Base-by-base conservation (phyloP, 2,329 filamentous ascomycete genomes). In the Fusarium mexicanum region DNA sequence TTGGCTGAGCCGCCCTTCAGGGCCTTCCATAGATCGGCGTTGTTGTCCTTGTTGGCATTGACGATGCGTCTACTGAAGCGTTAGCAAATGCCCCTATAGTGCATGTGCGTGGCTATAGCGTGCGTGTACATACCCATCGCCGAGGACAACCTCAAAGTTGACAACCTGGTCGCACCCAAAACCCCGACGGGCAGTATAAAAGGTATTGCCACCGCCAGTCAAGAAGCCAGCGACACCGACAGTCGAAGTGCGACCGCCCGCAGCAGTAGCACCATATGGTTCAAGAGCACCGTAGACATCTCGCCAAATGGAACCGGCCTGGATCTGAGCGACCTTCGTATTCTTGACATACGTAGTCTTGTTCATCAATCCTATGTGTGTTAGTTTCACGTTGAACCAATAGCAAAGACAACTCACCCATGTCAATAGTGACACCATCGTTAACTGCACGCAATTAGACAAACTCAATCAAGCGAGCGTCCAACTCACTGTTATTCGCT, bases 111-210 rank as follows among this genome's bases (percentile, higher is more conserved):
- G 2, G 3, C 1, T 38, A 4, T 54, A 3, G 8, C 2, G 16
- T 14, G 13, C 10, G 3, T 9, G 9, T 11, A 8, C 29, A 20
- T 46, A 67, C 65, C 65, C 63, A 3, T 67, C 44, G 3, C 38
- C 46, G 10, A 85, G 84, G 3, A 89, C 81, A 4, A 87, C 81
- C 59, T 81, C 82, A 66, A 86, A 86, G 53, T 81, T 82, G 41
- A 80, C 65, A 5, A 87, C 81, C 40, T 83, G 85, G 64, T 86
- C 86, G 58, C 83, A 85, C 11, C 65, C 71, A 22, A 77, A 63
- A 6, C 75, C 75, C 14, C 64, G 61, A 16, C 67, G 64, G 26
- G 62, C 67, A 24, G 67, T 72, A 33, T 65, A 74, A 48, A 72
- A 70, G 18, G 65, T 73, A 60, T 78, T 66, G 22, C 75, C 71